Conservation (phyloP, 768 basidiomycete genomes). For the Rhizopogon vesiculosus region DNA sequence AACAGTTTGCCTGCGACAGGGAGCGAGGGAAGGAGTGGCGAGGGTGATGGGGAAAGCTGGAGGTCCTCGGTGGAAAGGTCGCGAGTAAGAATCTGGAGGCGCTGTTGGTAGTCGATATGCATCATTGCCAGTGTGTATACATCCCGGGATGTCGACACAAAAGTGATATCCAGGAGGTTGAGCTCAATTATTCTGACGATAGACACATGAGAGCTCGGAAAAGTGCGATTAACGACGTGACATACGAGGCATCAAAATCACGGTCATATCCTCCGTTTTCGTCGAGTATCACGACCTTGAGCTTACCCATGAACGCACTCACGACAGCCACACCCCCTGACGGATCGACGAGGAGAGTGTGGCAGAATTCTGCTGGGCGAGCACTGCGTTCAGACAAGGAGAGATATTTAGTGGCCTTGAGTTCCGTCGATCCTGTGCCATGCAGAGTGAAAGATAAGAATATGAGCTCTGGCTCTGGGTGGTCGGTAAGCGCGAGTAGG, state of each 20-base stretch:
- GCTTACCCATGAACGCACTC: conserved; percentile 64
- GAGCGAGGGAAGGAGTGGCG: conserved; percentile 47
- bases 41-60: conserved; percentile 44
- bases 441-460: conserved; percentile 50
- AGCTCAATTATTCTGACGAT: conserved; percentile 53
- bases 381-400: conserved; percentile 52
- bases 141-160: conserved; percentile 41
- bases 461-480: conserved; percentile 71
- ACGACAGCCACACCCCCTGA: conserved; percentile 56
- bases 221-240: conserved; percentile 10
- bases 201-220: conserved; percentile 2
- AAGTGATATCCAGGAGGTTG: conserved; percentile 62
- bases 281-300: conserved; percentile 55
- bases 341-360: conserved; percentile 62
- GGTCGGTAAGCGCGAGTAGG: conserved; percentile 67
- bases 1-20: conserved; percentile 46
- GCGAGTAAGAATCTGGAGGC: conserved; percentile 59
- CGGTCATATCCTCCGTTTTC: conserved; percentile 48
- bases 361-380: conserved; percentile 69
- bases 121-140: conserved; percentile 61
- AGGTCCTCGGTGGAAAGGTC: conserved; percentile 44
- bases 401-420: conserved; percentile 41
- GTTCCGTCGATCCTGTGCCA: conserved; percentile 21
- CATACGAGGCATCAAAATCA: conserved; percentile 65
- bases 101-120: conserved; percentile 56